Conservation (phyloP, 2,329 filamentous ascomycete species). For the Alternaria novae-zelandiae region DNA sequence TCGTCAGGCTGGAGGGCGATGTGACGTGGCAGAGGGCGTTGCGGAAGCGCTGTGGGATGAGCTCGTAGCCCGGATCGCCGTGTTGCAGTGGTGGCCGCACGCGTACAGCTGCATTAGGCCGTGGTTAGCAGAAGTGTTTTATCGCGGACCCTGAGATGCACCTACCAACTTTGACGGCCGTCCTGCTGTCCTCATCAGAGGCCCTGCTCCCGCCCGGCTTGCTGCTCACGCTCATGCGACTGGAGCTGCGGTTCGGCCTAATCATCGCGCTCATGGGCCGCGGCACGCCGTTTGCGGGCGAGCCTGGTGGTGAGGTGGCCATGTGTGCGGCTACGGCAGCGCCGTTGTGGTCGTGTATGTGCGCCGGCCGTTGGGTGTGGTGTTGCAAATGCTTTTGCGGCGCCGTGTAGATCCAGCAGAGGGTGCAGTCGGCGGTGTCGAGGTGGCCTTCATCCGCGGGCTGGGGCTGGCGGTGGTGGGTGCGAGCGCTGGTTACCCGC, state of each 20-base stretch:
- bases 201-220: slow-evolving; percentile 79
- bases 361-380: slow-evolving; percentile 16
- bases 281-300: slow-evolving; percentile 58
- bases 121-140: slow-evolving; percentile 28
- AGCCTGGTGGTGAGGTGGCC: slow-evolving; percentile 47
- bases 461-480: neutral
- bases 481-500: slow-evolving; percentile 1
- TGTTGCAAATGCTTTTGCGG: slow-evolving; percentile 9
- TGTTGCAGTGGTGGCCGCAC: slow-evolving; percentile 85
- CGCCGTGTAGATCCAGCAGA: slow-evolving; percentile 12
- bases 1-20: slow-evolving; percentile 80
- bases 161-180: slow-evolving; percentile 95
- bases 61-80: slow-evolving; percentile 87
- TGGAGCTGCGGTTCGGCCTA: slow-evolving; percentile 77
- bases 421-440: slow-evolving; percentile 16
- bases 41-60: slow-evolving; percentile 95
- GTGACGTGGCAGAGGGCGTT: slow-evolving; percentile 89
- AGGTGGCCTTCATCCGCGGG: slow-evolving; percentile 15
- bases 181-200: slow-evolving; percentile 88
- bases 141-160: slow-evolving; percentile 38
- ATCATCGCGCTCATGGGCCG: slow-evolving; percentile 80
- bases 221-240: slow-evolving; percentile 83
- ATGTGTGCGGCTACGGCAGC: slow-evolving; percentile 38
- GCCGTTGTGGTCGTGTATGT: slow-evolving; percentile 21
- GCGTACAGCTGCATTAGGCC: slow-evolving; percentile 73